A percentile compares a stretch with the other conserved stretches of the same genome.
Conservation (phyloP, 305 asterid genomes). For the Solanum aculeatissimum region DNA sequence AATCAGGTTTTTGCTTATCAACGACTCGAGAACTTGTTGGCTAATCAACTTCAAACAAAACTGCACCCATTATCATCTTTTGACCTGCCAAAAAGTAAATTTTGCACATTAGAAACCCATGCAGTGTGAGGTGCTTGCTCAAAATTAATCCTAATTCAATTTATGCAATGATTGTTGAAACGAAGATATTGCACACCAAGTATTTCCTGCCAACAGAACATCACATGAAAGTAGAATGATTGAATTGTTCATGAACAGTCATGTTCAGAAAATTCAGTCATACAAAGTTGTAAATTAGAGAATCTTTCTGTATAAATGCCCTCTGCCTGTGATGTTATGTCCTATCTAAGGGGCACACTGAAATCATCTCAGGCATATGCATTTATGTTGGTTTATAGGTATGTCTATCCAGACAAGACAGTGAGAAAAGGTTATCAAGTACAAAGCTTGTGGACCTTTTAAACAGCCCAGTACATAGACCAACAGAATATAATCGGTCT, state of each 20-base stretch:
- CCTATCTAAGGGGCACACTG: not conserved
- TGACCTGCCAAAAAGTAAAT: slow-evolving; percentile 2
- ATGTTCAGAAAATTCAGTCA: not conserved
- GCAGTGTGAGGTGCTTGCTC: not conserved
- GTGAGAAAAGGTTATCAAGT: not conserved
- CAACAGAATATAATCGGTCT: not conserved
- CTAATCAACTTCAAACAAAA: not conserved
- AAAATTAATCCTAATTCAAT: not conserved
- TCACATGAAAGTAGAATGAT: not conserved
- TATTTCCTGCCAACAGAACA: not conserved
- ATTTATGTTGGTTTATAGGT: not conserved
- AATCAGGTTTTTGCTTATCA: not conserved
- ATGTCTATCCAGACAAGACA: not conserved
- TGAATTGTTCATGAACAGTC: not conserved
- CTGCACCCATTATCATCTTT: not conserved
- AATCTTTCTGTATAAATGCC: not conserved
- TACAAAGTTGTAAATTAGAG: not conserved
- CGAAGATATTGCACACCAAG: not conserved
- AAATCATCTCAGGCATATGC: not conserved
- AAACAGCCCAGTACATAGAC: not conserved
- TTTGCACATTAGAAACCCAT: not conserved
- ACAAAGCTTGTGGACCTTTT: not conserved
- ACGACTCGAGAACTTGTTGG: not conserved
- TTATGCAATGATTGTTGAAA: not conserved
- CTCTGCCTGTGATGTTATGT: not conserved